Evolutionary conservation across 352 stramenopile genomes (phyloP), one percentile per base, ranked within the genome.

Genomic region (Globisporangium perplexum): DNA sequence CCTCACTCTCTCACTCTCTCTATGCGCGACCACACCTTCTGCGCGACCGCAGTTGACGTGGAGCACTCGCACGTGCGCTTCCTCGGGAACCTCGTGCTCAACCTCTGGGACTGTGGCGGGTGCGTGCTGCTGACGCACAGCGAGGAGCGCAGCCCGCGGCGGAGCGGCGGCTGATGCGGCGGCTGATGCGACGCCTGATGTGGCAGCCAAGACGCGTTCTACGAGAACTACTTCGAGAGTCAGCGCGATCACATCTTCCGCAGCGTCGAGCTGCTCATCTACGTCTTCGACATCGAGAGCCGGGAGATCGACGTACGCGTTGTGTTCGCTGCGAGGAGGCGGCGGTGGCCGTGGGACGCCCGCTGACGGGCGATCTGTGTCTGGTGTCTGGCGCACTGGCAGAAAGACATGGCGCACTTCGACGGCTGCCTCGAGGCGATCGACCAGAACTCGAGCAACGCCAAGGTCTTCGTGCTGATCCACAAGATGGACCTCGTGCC

Each of bases 401-500:
- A 98, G 72, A 98, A 98, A 81, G 96, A 99, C 63, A 94, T 99
- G 75, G 85, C 96, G 47, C 95, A 99, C 60, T 99, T 99, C 71
- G 85, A 95, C 38, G 94, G 93, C 11, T 98, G 98, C 36, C 68
- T 99, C 22, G 96, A 99, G 71, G 96, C 97, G 1, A 97, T 99
- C 55, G 94, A 98, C 73, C 92, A 98, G 59, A 98, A 99, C 81
- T 98, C 91, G 41, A 97, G 95, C 41, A 98, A 99, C 66, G 95
- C 97, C n/a, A 93, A 97, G 50, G 94, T 99, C 44, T 99, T 99
- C 69, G 95, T 99, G 46, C 81, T 99, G 22, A 96, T 99, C 50
- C 97, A 99, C 82, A 99, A 99, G 79, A 99, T 99, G 97, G 97
- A 99, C 84, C 78, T 99, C 10, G 94, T 99, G 39, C 80, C 80